phyloP scores from a whole-genome alignment of 2,329 filamentous ascomycete genomes.

The Penicillium griseofulvum region DNA sequence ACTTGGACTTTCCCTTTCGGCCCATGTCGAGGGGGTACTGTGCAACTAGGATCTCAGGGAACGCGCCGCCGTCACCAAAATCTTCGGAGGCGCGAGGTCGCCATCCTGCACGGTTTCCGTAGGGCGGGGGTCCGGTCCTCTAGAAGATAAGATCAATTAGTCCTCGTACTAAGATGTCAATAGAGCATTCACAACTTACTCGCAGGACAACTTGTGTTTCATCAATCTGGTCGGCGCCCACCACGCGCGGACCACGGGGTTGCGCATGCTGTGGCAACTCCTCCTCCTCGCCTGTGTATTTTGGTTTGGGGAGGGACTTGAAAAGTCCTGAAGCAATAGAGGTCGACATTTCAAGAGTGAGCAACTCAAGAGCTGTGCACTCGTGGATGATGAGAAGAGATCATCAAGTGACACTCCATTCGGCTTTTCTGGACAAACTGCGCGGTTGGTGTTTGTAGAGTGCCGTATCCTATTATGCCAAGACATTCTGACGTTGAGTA shows the following conservation, averaged over 20 bases:
- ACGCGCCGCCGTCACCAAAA: slow-evolving; percentile 93
- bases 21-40: slow-evolving; percentile 98
- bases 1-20: slow-evolving; percentile 67
- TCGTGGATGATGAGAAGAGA: slow-evolving; percentile 17
- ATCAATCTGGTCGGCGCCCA: slow-evolving; percentile 76
- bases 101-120: slow-evolving; percentile 86
- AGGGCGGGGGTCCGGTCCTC: slow-evolving; percentile 80
- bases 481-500: slow-evolving; percentile 1
- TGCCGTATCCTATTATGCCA: slow-evolving; percentile 6
- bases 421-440: slow-evolving; percentile 21
- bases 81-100: slow-evolving; percentile 84
- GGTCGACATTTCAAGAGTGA: slow-evolving; percentile 51
- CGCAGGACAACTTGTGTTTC: slow-evolving; percentile 81
- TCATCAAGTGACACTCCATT: slow-evolving; percentile 15
- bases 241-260: slow-evolving; percentile 76
- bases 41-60: slow-evolving; percentile 87
- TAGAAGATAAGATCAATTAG: slow-evolving; percentile 33
- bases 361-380: slow-evolving; percentile 17
- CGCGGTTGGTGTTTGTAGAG: slow-evolving; percentile 10
- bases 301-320: slow-evolving; percentile 80
- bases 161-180: slow-evolving; percentile 7
- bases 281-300: slow-evolving; percentile 87
- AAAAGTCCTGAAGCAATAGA: slow-evolving; percentile 71
- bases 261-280: slow-evolving; percentile 69
- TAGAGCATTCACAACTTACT: slow-evolving; percentile 43